Percentiles rank a stretch among this genome's conserved stretches.
These are phyloP conservation scores for Spongospora subterranea DNA, from an alignment of 208 protist genomes.

Conservation along the genomic window DNA sequence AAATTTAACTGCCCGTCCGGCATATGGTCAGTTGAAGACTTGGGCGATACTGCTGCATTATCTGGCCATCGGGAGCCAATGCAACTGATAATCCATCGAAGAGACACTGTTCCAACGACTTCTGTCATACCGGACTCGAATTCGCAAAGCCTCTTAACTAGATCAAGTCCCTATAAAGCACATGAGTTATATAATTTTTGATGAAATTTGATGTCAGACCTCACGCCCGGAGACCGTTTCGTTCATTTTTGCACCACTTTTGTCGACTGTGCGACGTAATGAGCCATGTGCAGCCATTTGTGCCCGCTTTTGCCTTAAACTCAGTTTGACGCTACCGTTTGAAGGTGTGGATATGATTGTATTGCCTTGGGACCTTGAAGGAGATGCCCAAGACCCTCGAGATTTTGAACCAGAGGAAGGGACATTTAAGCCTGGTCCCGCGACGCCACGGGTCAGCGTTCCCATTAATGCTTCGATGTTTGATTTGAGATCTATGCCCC, in stretches of 20 bases:
- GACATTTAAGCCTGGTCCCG: neutral
- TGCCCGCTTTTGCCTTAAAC: conserved; percentile 53
- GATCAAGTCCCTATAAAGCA: neutral
- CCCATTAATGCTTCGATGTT: conserved; percentile 17
- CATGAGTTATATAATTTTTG: neutral
- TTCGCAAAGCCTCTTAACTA: neutral
- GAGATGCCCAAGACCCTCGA: neutral
- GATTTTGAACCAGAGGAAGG: neutral
- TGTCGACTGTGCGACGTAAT: neutral
- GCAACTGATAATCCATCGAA: neutral
- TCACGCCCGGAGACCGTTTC: neutral
- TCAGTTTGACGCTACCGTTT: conserved; percentile 40
- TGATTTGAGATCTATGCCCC: neutral
- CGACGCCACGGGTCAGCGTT: neutral
- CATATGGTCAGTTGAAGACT: neutral
- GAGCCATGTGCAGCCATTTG: neutral
- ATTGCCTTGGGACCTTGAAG: neutral
- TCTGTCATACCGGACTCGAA: neutral
- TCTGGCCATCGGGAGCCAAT: conserved; percentile 5
- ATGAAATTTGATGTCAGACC: neutral
- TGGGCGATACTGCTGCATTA: neutral
- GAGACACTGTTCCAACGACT: neutral
- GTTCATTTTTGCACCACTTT: neutral
- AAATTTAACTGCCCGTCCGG: neutral
- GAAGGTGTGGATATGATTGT: neutral